Evolutionary conservation across 345 rosid genomes (phyloP), one percentile per base, ranked within the genome.

Genomic region (Garcia nutans): DNA sequence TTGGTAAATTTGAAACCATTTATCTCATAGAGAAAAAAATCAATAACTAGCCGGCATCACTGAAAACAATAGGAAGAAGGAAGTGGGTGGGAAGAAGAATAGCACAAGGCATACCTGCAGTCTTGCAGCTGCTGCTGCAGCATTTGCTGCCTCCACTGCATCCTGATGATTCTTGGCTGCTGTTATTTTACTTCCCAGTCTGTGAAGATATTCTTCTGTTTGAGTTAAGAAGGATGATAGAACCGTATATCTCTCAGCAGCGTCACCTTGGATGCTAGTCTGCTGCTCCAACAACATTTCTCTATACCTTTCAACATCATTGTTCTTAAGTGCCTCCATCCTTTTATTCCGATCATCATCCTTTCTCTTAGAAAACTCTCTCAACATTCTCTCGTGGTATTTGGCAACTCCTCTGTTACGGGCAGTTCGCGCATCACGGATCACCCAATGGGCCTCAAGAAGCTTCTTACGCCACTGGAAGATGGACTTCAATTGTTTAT

Each of bases 401-500:
- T 96, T 96, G 63, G 98, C 99, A 78, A 96, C 98, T 76, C 99
- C 99, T 77, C 98, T 88, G 75, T 96, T 96, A 22, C 99, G 96
- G 71, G 98, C 91, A 84, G 92, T 96, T 63, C 99, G 92, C 41
- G 99, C 93, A 89, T 96, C 99, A 68, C 99, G 99, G 79, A 93
- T 91, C 66, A 83, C 90, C 99, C 99, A 96, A 70, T 96, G 99
- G 82, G 94, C 86, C 89, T 96, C 99, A 63, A 96, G 92, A 86
- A 96, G 97, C 80, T 89, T 96, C 87, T 96, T 96, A 64, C 99
- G 98, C 99, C 99, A 96, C 79, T 91, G 97, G 81, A 91, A 92
- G 82, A 96, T 90, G 77, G 99, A 86, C 86, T 96, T 96, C 85
- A 92, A 76, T 78, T 96, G 99, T 85, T 92, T 96, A 81, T 96